Base-by-base conservation (phyloP, 345 rosid species). In the Lepidium aucheri region DNA sequence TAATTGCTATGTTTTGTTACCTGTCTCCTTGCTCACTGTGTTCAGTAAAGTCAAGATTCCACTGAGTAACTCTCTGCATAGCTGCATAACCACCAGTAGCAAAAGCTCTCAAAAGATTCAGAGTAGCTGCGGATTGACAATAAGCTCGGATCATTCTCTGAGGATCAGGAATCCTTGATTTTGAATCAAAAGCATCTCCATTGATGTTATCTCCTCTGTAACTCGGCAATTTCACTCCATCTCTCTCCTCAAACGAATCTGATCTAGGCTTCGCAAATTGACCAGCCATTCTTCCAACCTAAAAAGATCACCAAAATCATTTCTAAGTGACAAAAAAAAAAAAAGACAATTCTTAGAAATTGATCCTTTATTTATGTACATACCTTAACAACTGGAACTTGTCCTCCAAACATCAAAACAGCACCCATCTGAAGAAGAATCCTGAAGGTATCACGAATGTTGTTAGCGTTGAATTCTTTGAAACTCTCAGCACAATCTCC, bases 61-160 rank as follows among this genome's bases (percentile, higher is more conserved):
- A 86, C 28, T 86, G 89, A 9, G 85, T 82, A 65, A 86, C 91
- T 79, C 91, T 84, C 81, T 86, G 91, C 91, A 86, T 86, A 57
- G 91, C 86, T 49, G 91, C 91, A 55, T 86, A 86, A 39, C 91
- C 91, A 57, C 91, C 91, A 28, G 88, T 86, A n/a, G 91, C 88
- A 39, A 86, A 86, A 67, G 91, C 91, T 75, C 91, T 84, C 63
- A 86, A 53, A 9, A 86, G 85, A 76, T 86, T 86, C 84, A 86
- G 52, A 65, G 89, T 86, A 69, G 91, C 88, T n/a, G 89, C 91
- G 24, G 88, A 80, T 70, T 86, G 91, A 38, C 85, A 80, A 38
- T 86, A 86, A 40, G 91, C 91, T 73, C 91, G 77, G 13, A 86
- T 82, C 91, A 86, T 68, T 63, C 91, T 80, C 68, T 84, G 79